Percentiles rank a stretch among this genome's conserved stretches.
phyloP scores from a whole-genome alignment of 1,139 yeast genomes.

The Hanseniaspora gamundiae region DNA sequence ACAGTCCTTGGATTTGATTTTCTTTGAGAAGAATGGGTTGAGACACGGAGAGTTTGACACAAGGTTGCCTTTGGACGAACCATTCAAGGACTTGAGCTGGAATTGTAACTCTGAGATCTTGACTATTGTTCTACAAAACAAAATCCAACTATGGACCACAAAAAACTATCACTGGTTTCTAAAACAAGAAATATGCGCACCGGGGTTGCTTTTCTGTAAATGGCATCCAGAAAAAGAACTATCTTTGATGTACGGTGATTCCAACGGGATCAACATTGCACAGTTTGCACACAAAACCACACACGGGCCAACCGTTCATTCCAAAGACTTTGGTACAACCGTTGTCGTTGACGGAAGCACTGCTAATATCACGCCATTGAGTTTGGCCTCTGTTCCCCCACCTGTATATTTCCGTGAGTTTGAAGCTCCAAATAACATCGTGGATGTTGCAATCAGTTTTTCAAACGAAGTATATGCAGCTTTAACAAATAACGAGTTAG shows the following conservation, averaged over 20 bases:
- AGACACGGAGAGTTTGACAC: slow-evolving; percentile 80
- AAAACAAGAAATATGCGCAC: slow-evolving; percentile 54
- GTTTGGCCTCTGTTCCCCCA: slow-evolving; percentile 87
- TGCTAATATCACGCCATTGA: slow-evolving; percentile 71
- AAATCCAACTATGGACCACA: slow-evolving; percentile 77
- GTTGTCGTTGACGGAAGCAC: slow-evolving; percentile 69
- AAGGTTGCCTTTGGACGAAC: slow-evolving; percentile 42
- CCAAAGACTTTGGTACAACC: slow-evolving; percentile 63
- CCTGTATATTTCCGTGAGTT: slow-evolving; percentile 72
- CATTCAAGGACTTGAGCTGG: slow-evolving; percentile 56
- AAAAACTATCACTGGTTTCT: slow-evolving; percentile 94
- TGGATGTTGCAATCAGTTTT: slow-evolving; percentile 51
- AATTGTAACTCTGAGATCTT: slow-evolving; percentile 71
- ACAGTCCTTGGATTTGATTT: slow-evolving; percentile 38
- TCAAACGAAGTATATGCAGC: slow-evolving; percentile 52
- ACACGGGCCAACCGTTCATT: slow-evolving; percentile 57
- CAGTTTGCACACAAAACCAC: slow-evolving; percentile 57
- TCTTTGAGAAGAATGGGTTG: slow-evolving; percentile 88
- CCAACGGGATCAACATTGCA: slow-evolving; percentile 41
- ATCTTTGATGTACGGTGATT: slow-evolving; percentile 54
- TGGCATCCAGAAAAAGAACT: slow-evolving; percentile 91
- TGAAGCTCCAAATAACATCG: slow-evolving; percentile 39
- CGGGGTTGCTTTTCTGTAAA: slow-evolving; percentile 37
- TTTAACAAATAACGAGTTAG: slow-evolving; percentile 34
- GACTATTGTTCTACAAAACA: slow-evolving; percentile 48